Conservation (phyloP, 805 yeast species). For the Metschnikowia shivogae region DNA sequence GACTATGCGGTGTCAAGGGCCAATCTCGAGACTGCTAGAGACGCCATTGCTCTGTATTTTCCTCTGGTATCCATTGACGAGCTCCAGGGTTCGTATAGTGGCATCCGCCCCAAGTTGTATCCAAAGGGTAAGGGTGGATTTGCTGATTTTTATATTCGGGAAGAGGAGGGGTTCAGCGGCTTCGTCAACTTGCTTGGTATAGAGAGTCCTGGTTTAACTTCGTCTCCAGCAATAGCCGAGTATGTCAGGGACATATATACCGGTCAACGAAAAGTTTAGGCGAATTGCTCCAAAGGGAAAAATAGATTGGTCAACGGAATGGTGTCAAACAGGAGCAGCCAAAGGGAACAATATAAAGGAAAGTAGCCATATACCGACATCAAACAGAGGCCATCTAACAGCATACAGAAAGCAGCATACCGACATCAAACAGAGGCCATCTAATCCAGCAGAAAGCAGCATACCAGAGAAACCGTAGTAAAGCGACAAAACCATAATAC, state of each 20-base stretch:
- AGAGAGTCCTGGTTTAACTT: conserved; percentile 87
- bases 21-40: conserved; percentile 52
- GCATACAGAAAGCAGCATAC: too few relatives aligned
- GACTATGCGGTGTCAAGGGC: conserved; percentile 47
- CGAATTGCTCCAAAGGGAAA: too few relatives aligned
- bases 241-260: conserved; percentile 44
- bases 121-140: conserved; percentile 44
- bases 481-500: too few relatives aligned
- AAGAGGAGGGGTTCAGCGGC: conserved; percentile 62
- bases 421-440: too few relatives aligned
- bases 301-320: too few relatives aligned
- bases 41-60: conserved; percentile 58
- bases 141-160: conserved; percentile 69
- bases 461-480: too few relatives aligned
- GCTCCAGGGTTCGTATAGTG: conserved; percentile 66
- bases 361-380: too few relatives aligned
- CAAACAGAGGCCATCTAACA: too few relatives aligned
- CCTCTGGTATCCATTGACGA: conserved; percentile 53
- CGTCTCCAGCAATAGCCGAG: conserved; percentile 78
- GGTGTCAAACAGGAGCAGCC: too few relatives aligned
- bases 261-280: not conserved
- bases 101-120: conserved; percentile 76
- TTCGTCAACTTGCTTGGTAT: conserved; percentile 78
- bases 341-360: too few relatives aligned
- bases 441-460: too few relatives aligned